phyloP scores from a whole-genome alignment of 1,139 yeast genomes.

The Casaregolazyma lundiana region DNA sequence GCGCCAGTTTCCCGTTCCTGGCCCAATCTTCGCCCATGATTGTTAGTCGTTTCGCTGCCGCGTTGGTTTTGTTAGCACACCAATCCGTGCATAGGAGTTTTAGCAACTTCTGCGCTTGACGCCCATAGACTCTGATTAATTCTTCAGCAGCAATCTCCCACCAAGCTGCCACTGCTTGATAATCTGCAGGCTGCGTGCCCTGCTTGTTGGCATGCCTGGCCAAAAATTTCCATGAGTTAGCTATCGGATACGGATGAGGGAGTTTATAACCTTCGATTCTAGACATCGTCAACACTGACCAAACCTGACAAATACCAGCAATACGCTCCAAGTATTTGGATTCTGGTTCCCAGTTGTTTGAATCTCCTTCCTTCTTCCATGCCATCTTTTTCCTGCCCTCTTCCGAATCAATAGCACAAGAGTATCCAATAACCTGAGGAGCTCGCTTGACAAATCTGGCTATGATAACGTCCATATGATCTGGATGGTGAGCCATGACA shows the following conservation, averaged over 20 bases:
- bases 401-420: conserved; percentile 70
- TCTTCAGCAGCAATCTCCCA: conserved; percentile 78
- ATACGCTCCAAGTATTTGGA: conserved; percentile 76
- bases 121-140: conserved; percentile 55
- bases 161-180: conserved; percentile 72
- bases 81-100: conserved; percentile 44
- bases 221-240: conserved; percentile 61
- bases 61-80: conserved; percentile 52
- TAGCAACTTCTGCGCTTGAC: conserved; percentile 65
- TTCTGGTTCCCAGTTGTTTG: conserved; percentile 63
- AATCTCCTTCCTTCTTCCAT: conserved; percentile 57
- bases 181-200: conserved; percentile 57
- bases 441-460: conserved; percentile 90
- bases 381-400: conserved; percentile 85
- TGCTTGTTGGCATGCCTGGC: conserved; percentile 67
- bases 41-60: conserved; percentile 73
- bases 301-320: conserved; percentile 78
- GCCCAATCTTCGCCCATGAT: conserved; percentile 78
- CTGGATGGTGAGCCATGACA: conserved; percentile 56
- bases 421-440: conserved; percentile 79
- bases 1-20: conserved; percentile 34
- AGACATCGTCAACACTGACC: conserved; percentile 60
- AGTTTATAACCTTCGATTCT: conserved; percentile 26
- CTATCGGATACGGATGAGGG: conserved; percentile 50
- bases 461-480: conserved; percentile 58